Evolutionary conservation across 352 stramenopile genomes (phyloP).

Genomic region (Phytophthora ramorum): DNA sequence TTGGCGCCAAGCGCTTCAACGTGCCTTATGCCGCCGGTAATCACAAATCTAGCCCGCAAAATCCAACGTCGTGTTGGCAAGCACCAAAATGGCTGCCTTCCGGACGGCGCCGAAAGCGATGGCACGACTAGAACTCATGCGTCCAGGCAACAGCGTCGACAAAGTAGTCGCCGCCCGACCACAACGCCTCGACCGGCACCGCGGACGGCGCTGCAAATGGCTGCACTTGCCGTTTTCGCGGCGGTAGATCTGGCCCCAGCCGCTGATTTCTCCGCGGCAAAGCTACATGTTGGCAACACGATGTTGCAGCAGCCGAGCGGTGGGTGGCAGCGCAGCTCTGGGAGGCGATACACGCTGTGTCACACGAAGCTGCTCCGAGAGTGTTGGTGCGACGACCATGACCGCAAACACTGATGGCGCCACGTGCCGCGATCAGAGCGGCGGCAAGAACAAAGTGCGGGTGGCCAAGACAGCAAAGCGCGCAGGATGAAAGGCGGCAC

Average conservation of each 20-base stretch:
- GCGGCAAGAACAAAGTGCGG: neutral
- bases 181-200: constrained; percentile 23
- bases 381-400: constrained; percentile 1
- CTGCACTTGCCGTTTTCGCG: constrained; percentile 7
- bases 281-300: too few species aligned
- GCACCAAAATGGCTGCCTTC: neutral
- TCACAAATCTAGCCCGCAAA: constrained; percentile 24
- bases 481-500: neutral
- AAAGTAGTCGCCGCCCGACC: constrained; percentile 10
- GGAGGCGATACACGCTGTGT: constrained; percentile 3
- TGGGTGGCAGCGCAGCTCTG: neutral
- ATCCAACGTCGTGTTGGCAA: constrained; percentile 10
- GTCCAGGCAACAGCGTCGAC: neutral
- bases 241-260: constrained; percentile 4
- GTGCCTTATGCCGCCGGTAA: neutral
- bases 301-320: neutral
- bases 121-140: constrained; percentile 8
- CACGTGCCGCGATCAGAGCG: neutral
- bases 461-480: neutral
- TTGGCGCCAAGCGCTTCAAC: constrained; percentile 13
- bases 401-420: constrained; percentile 1
- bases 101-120: neutral
- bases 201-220: constrained; percentile 11
- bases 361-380: neutral
- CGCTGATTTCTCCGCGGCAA: constrained; percentile 13